phyloP scores from a whole-genome alignment of 192 early-diverging fungal genomes.

The Gonapodya prolifera region DNA sequence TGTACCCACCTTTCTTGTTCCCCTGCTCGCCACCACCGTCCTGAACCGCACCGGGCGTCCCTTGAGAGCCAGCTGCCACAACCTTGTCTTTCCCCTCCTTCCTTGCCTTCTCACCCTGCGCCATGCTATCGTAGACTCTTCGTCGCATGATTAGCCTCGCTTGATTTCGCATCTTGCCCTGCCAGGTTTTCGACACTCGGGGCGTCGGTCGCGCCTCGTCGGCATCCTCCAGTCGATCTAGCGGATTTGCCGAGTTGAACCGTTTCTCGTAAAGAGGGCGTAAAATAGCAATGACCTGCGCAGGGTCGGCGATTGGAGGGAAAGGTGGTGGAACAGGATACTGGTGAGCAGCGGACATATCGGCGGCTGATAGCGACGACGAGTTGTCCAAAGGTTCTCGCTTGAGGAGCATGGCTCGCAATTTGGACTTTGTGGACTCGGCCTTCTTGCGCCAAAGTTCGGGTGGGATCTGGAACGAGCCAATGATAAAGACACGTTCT shows the following conservation, averaged over 20 bases:
- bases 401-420: background rate
- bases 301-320: background rate
- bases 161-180: background rate
- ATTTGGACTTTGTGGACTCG: background rate
- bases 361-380: background rate
- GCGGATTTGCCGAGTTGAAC: background rate
- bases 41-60: background rate
- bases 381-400: background rate
- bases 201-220: background rate
- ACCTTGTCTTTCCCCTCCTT: background rate
- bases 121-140: background rate
- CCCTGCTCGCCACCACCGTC: background rate
- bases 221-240: slow-evolving; percentile 1
- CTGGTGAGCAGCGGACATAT: background rate
- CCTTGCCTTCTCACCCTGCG: background rate
- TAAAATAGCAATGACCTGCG: background rate
- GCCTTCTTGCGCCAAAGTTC: slow-evolving; percentile 33
- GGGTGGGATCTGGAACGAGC: slow-evolving; percentile 23
- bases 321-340: background rate
- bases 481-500: background rate
- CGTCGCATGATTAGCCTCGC: background rate
- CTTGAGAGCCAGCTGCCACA: background rate
- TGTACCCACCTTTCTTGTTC: background rate
- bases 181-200: background rate
- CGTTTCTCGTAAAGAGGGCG: background rate